Conservation (phyloP, 495 filamentous ascomycete genomes). For the Penicillium arizonense region DNA sequence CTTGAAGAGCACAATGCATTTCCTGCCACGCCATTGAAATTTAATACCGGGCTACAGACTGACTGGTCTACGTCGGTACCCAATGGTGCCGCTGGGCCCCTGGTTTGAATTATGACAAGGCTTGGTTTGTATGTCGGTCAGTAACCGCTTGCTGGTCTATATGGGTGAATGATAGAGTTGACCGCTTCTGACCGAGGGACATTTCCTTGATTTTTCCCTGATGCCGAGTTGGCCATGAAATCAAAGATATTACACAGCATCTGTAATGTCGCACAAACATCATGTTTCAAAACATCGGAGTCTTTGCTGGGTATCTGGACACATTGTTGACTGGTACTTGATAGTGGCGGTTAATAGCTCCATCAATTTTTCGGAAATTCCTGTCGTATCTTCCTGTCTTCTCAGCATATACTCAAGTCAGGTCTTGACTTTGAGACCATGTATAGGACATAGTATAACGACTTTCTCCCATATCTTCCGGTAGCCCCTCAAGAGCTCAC, state of each 20-base stretch:
- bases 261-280: constrained; percentile 2
- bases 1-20: background rate
- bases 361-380: too few species aligned
- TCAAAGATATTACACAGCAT: background rate
- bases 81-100: constrained; percentile 7
- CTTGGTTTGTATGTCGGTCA: background rate
- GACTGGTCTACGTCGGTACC: constrained; percentile 1
- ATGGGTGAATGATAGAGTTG: constrained; percentile 5
- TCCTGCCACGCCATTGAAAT: background rate
- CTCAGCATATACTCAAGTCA: too few species aligned
- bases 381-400: too few species aligned
- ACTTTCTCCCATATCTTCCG: too few species aligned
- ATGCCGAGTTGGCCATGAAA: background rate
- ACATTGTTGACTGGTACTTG: too few species aligned
- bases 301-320: too few species aligned
- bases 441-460: too few species aligned
- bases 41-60: background rate
- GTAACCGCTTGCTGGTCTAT: constrained; percentile 3
- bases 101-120: constrained; percentile 2
- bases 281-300: too few species aligned
- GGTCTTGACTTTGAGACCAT: too few species aligned
- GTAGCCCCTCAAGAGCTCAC: too few species aligned
- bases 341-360: too few species aligned
- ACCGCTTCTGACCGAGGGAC: constrained; percentile 4
- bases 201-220: background rate